Evolutionary conservation across 2,329 filamentous ascomycete species (phyloP), one percentile per base, ranked within the genome.

Genomic region (Xylaria digitata): DNA sequence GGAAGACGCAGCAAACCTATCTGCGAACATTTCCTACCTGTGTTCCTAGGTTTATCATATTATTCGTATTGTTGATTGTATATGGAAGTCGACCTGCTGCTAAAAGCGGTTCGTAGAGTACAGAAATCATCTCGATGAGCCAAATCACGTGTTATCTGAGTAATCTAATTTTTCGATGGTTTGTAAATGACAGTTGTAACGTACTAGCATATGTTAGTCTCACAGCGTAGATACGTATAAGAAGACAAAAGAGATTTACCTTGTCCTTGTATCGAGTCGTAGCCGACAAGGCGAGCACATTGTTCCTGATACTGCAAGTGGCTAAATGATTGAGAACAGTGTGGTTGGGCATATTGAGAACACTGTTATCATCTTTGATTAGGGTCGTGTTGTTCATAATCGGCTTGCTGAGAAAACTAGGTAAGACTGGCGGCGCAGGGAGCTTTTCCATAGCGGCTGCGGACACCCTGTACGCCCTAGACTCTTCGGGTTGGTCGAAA

Each of bases 151-250:
- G 63, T 65, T 71, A 46, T 48, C 23, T 42, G 43, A 55, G 6
- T 7, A 32, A 49, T 73, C 63, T 77, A 79, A 42, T 86, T 83
- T 69, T 88, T 86, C n/a, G 94, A 93, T 19, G 93, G 94, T 83
- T 97, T 98, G 82, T 98, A 98, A 84, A 98, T 91, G 77, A 98
- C 97, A 2, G 94, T 97, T 3, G 95, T 98, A 42, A 98, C 92
- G 80, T 98, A 98, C 95, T 97, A 74, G 26, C 61, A 17, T 0
- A 23, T 30, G 23, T 72, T 52, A 72, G 40, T 34, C 2, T 58
- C n/a, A 11, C n/a, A 8, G 0, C 9, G 37, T 34, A 15, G 19
- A 37, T n/a, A 26, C 40, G 13, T 15, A 42, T 26, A 46, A 49
- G 52, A 21, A 34, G 37, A 52, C 23, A 40, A 56, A 68, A 21